Percentiles rank a stretch among this genome's conserved stretches.
Conservation (phyloP, 2,329 filamentous ascomycete genomes). For the Aspergillus carbonarius region DNA sequence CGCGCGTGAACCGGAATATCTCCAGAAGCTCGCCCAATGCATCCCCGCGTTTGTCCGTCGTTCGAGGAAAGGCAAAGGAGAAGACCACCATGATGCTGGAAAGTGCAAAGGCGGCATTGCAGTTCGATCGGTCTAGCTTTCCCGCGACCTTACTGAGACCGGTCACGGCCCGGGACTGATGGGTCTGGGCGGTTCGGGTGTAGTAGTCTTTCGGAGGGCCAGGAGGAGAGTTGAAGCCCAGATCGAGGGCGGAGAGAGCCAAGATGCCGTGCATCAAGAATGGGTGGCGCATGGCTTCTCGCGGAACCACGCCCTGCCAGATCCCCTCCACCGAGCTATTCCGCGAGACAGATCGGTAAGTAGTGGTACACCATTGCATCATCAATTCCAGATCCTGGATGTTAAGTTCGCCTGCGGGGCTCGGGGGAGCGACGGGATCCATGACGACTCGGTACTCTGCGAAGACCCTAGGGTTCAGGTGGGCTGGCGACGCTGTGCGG, state of each 20-base stretch:
- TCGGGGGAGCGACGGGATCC: background rate
- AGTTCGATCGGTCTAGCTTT: slow-evolving; percentile 29
- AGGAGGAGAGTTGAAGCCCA: slow-evolving; percentile 22
- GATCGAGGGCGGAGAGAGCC: slow-evolving; percentile 35
- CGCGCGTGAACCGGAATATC: slow-evolving; percentile 31
- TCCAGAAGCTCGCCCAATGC: slow-evolving; percentile 33
- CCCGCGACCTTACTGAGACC: slow-evolving; percentile 23
- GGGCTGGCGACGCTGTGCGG: slow-evolving; percentile 12
- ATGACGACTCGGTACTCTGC: slow-evolving; percentile 11
- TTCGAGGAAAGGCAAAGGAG: slow-evolving; percentile 31
- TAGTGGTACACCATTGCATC: slow-evolving; percentile 37
- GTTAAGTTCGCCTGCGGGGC: slow-evolving; percentile 16
- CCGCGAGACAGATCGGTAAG: slow-evolving; percentile 32
- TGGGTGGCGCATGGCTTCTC: slow-evolving; percentile 30
- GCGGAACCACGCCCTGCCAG: slow-evolving; percentile 34
- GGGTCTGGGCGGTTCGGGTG: slow-evolving; percentile 28
- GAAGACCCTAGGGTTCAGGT: slow-evolving; percentile 4
- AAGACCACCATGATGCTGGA: slow-evolving; percentile 36
- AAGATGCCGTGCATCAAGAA: slow-evolving; percentile 37
- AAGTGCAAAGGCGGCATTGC: slow-evolving; percentile 37
- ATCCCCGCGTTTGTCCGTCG: slow-evolving; percentile 7
- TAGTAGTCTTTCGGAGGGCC: slow-evolving; percentile 23
- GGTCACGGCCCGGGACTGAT: slow-evolving; percentile 26
- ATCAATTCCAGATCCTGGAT: slow-evolving; percentile 36
- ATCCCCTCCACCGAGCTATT: slow-evolving; percentile 24